Conservation (phyloP, 148 eudicot genomes). For the Chenopodium album region DNA sequence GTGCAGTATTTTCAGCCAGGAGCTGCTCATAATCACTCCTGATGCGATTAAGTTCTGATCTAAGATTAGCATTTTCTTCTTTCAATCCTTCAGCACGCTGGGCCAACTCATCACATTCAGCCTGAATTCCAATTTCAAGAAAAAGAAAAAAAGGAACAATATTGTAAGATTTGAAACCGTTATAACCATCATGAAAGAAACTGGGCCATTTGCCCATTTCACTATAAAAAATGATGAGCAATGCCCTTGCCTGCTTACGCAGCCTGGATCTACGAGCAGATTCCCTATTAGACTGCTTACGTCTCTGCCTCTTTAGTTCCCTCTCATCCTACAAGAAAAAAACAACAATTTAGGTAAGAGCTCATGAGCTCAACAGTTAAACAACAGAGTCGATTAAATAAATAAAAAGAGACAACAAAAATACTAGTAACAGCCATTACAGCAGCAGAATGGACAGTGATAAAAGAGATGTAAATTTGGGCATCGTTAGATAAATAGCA, state of each 20-base stretch:
- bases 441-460: neutral
- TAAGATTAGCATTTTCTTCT: conserved; percentile 85
- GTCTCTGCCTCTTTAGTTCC: conserved; percentile 89
- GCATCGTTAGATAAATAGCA: neutral
- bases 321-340: conserved; percentile 77
- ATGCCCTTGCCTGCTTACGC: conserved; percentile 77
- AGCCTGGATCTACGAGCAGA: conserved; percentile 96
- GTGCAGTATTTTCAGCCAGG: conserved; percentile 60
- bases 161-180: neutral
- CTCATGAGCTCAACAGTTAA: neutral
- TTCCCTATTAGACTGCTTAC: conserved; percentile 98
- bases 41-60: conserved; percentile 68
- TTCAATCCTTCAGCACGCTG: conserved; percentile 83
- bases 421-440: neutral
- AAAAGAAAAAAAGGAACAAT: neutral
- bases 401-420: neutral
- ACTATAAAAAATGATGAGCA: neutral
- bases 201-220: neutral
- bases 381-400: neutral
- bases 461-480: neutral
- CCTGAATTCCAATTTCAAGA: conserved; percentile 38
- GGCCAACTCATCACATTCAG: conserved; percentile 92
- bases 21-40: conserved; percentile 77
- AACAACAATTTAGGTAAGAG: neutral
- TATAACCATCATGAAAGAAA: neutral